Evolutionary conservation across 192 early-diverging fungal species (phyloP).

Genomic region (Coemansia sp.): DNA sequence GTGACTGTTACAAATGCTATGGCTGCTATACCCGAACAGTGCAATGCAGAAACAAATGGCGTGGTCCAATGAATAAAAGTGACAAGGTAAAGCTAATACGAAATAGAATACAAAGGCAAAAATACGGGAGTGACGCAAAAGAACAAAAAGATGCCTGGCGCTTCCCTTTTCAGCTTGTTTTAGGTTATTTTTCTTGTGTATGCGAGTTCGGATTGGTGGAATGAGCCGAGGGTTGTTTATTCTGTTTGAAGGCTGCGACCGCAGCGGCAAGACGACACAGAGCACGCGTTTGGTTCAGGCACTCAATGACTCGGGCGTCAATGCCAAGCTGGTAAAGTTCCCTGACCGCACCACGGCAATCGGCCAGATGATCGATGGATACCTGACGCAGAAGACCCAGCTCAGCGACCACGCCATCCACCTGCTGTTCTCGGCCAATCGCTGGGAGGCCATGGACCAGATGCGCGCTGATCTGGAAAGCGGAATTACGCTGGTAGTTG

Average conservation of each 20-base stretch:
- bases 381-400: constrained; percentile 68
- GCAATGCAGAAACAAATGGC: constrained; percentile 2
- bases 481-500: constrained; percentile 81
- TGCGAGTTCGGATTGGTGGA: not conserved
- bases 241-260: constrained; percentile 92
- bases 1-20: not conserved
- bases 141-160: not conserved
- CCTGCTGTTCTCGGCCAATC: constrained; percentile 92
- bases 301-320: constrained; percentile 51
- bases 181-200: not conserved
- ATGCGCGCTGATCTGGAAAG: constrained; percentile 61
- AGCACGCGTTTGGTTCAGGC: constrained; percentile 64
- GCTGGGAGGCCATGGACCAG: constrained; percentile 82
- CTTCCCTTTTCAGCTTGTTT: not conserved
- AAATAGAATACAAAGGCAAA: not conserved
- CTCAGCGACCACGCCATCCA: constrained; percentile 86
- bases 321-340: constrained; percentile 71
- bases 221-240: constrained; percentile 77
- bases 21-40: not conserved
- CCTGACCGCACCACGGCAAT: constrained; percentile 92
- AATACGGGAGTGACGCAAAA: constrained; percentile 3
- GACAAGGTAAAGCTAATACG: not conserved
- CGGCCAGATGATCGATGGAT: constrained; percentile 86
- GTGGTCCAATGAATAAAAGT: not conserved
- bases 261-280: constrained; percentile 92